Evolutionary conservation across 352 stramenopile species (phyloP), one percentile per base, ranked within the genome.

Genomic region (Phytopythium sindhum): DNA sequence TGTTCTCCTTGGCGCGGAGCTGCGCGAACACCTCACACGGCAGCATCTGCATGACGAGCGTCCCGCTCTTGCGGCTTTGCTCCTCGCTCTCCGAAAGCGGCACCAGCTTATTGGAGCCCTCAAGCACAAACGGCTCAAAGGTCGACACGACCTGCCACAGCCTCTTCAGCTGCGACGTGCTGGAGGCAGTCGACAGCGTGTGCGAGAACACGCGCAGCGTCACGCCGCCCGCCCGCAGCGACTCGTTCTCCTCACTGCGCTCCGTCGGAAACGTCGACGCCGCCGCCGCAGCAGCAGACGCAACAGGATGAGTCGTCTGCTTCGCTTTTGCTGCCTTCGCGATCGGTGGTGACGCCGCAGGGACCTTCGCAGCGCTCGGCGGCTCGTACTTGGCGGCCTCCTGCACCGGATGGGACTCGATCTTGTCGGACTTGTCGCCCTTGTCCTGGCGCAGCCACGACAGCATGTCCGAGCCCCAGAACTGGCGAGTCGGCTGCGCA

Each of bases 401-500:
- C n/a, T 23, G 26, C 12, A 35, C 28, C 2, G 50, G 17, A n/a
- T 11, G 14, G 14, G 17, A 6, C 2, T 47, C 41, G 10, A 4
- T 21, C 47, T 24, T 53, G 23, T 24, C 52, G 8, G 33, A 0
- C 33, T 58, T 58, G 4, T 28, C 33, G 31, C 23, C 11, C 52
- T 45, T 45, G 0, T 69, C 67, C 5, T 72, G 47, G 7, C 75
- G 67, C 21, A 84, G 57, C 73, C 75, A 81, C n/a, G 70, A 67
- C 29, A 84, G 56, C 29, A 81, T 66, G 44, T 75, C 68, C 6
- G 68, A 72, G 7, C 66, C 69, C 75, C 75, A 84, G 31, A 84
- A 61, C 62, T 63, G 60, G 2, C 75, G 73, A 35, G 69, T 66
- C 45, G 72, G 64, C 29, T 65, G 64, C 47, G 23, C 47, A 21